phyloP scores from a whole-genome alignment of 2,329 filamentous ascomycete species.

The Plectosphaerella cucumerina region DNA sequence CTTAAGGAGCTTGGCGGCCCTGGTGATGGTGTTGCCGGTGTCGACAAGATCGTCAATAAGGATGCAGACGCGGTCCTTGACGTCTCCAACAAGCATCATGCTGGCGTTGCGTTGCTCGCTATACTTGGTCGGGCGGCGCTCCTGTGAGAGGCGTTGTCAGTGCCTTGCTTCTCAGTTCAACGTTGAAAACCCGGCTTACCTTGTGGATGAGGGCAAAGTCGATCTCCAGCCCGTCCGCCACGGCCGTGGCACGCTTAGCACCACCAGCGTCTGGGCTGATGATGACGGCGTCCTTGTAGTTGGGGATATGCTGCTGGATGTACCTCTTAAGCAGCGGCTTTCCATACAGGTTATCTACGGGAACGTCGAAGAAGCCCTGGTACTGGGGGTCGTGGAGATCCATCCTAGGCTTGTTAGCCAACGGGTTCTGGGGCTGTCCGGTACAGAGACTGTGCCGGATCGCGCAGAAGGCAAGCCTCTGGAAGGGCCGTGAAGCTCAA shows the following conservation, averaged over 20 bases:
- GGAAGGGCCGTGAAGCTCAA: background rate
- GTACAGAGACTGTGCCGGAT: slow-evolving; percentile 1
- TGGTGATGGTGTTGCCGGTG: slow-evolving; percentile 94
- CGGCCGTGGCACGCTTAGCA: slow-evolving; percentile 91
- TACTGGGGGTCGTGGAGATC: slow-evolving; percentile 95
- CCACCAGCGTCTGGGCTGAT: slow-evolving; percentile 96
- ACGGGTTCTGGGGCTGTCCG: background rate
- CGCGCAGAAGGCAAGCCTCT: background rate
- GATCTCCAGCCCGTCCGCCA: slow-evolving; percentile 89
- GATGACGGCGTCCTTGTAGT: slow-evolving; percentile 82
- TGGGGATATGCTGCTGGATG: slow-evolving; percentile 76
- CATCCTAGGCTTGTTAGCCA: slow-evolving; percentile 48
- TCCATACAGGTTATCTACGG: slow-evolving; percentile 95
- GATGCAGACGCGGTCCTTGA: slow-evolving; percentile 76
- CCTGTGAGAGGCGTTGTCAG: slow-evolving; percentile 41
- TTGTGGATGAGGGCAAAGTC: slow-evolving; percentile 98
- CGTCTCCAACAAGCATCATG: slow-evolving; percentile 93
- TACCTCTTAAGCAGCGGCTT: slow-evolving; percentile 68
- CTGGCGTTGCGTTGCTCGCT: slow-evolving; percentile 86
- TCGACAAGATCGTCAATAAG: slow-evolving; percentile 93
- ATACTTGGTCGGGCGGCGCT: slow-evolving; percentile 84
- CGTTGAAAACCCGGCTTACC: slow-evolving; percentile 46
- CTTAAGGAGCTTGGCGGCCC: slow-evolving; percentile 94
- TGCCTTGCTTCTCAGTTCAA: background rate
- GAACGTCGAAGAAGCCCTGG: slow-evolving; percentile 98